Evolutionary conservation across 352 stramenopile genomes (phyloP).

Genomic region (Globisporangium canariense): DNA sequence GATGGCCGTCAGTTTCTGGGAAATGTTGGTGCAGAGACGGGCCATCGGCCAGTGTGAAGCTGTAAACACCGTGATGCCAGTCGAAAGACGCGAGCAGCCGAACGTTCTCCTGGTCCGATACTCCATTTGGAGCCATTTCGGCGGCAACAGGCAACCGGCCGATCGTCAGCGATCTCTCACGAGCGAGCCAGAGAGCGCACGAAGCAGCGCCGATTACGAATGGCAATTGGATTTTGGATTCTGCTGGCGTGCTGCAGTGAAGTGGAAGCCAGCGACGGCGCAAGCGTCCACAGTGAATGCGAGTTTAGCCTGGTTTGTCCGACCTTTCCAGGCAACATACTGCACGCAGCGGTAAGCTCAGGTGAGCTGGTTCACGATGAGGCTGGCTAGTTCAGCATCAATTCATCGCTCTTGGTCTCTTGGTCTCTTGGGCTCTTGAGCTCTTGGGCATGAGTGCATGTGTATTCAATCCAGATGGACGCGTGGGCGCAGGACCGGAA

Average conservation of each 20-base stretch:
- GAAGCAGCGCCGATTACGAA: neutral
- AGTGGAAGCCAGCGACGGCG: neutral
- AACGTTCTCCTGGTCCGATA: slow-evolving; percentile 1
- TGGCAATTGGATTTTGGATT: neutral
- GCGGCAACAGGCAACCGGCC: neutral
- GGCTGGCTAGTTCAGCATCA: no score
- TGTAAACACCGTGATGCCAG: slow-evolving; percentile 1
- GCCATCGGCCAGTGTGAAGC: neutral
- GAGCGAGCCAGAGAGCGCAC: neutral
- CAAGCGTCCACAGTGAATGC: neutral
- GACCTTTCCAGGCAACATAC: neutral
- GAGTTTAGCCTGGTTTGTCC: neutral
- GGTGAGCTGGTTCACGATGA: no score
- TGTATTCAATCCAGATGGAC: neutral
- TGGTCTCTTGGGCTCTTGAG: no score
- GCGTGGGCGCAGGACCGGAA: no score
- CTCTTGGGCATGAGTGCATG: neutral
- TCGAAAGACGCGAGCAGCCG: neutral
- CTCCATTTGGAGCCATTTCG: neutral
- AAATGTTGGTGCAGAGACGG: neutral
- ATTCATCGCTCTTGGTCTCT: no score
- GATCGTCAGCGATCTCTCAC: neutral
- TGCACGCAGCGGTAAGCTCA: no score
- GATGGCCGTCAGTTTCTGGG: neutral
- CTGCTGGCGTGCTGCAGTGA: neutral